Conservation (phyloP, 371 early-diverging fungal genomes). For the Rhizomucor miehei region DNA sequence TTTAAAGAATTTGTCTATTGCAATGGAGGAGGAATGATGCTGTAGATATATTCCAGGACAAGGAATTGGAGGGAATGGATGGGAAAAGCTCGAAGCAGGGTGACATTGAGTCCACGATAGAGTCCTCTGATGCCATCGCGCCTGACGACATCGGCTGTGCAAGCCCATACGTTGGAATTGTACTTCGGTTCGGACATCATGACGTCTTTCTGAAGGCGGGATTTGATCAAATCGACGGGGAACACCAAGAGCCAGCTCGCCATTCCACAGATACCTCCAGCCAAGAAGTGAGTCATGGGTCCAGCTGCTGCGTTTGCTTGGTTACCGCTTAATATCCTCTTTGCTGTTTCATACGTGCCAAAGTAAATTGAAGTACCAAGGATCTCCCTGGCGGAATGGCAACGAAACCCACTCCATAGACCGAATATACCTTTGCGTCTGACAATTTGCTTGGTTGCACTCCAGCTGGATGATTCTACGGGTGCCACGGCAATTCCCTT, state of each 20-base stretch:
- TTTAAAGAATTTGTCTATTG: too few species aligned
- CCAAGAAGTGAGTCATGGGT: constrained; percentile 66
- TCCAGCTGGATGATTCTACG: constrained; percentile 41
- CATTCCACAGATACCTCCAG: constrained; percentile 77
- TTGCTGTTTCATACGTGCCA: constrained; percentile 70
- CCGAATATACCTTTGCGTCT: constrained; percentile 46
- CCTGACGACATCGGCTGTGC: constrained; percentile 49
- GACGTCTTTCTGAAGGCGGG: constrained; percentile 71
- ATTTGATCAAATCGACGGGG: constrained; percentile 76
- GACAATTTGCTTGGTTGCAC: constrained; percentile 53
- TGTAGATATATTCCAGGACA: constrained; percentile 49
- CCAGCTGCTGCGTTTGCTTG: constrained; percentile 37
- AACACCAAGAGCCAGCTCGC: constrained; percentile 79
- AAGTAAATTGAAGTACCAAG: constrained; percentile 80
- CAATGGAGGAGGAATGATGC: constrained; percentile 20
- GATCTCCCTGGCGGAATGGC: constrained; percentile 55
- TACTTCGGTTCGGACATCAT: constrained; percentile 49
- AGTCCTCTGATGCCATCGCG: constrained; percentile 60
- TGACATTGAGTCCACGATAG: constrained; percentile 74
- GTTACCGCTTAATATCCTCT: constrained; percentile 49
- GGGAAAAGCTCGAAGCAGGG: constrained; percentile 77
- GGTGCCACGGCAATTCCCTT: neutral
- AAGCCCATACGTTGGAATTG: constrained; percentile 32
- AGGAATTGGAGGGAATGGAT: constrained; percentile 81
- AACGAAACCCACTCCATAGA: constrained; percentile 46